A percentile compares a stretch with the other conserved stretches of the same genome.
Conservation (phyloP, 306 rosid genomes). For the Luffa acutangula region DNA sequence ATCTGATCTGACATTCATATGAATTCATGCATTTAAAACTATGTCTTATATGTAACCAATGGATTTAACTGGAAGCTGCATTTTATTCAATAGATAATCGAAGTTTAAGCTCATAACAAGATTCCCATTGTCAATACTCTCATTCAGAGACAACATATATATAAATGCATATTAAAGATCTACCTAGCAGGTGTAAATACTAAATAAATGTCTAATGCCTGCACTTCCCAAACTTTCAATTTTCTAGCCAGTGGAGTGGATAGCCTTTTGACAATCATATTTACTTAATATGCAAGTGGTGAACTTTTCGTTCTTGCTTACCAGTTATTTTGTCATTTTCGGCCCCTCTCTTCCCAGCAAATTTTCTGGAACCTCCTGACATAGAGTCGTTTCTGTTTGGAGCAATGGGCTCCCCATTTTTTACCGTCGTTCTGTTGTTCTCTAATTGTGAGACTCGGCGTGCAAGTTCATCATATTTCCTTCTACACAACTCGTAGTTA, state of each 20-base stretch:
- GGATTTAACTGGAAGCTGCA: background rate
- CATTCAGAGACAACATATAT: background rate
- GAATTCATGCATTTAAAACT: background rate
- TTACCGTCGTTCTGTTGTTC: background rate
- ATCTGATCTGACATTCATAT: background rate
- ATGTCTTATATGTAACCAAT: background rate
- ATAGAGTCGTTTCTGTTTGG: background rate
- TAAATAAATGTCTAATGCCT: background rate
- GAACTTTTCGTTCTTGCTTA: background rate
- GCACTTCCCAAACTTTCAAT: background rate
- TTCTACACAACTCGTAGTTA: background rate
- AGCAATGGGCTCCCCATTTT: background rate
- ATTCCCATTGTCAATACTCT: background rate
- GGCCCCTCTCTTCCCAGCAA: background rate
- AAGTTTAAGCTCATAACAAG: background rate
- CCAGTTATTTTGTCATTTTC: background rate
- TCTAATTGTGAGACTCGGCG: constrained; percentile 3
- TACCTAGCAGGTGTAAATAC: background rate
- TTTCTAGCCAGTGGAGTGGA: background rate
- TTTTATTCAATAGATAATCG: background rate
- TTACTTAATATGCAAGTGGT: background rate
- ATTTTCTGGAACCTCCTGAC: background rate
- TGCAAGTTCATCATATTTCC: background rate
- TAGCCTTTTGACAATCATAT: background rate
- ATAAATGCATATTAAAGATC: background rate